Conservation (phyloP, 1,139 yeast species). For the Saccharomyces hybrid region DNA sequence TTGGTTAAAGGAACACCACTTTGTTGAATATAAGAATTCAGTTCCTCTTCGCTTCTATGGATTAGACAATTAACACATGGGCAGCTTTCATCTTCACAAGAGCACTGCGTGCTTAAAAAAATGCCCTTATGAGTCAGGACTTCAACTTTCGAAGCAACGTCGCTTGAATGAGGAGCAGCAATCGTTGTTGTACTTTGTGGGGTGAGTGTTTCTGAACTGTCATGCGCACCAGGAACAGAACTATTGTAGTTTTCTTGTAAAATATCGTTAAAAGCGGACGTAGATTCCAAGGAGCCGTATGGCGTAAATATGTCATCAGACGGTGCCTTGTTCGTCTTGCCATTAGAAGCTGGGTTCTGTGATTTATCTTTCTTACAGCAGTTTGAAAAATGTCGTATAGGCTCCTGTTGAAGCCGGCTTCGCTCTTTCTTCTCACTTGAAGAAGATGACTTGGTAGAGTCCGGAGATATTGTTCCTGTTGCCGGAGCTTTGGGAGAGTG, state of each 20-base stretch:
- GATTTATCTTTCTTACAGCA: not conserved
- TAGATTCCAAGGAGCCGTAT: not conserved
- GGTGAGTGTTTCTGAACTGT: not conserved
- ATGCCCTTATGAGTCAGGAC: conserved; percentile 30
- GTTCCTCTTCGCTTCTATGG: conserved; percentile 31
- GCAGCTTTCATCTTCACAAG: conserved; percentile 28
- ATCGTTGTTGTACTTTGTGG: not conserved
- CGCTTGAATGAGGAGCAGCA: not conserved
- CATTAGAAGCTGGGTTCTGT: not conserved
- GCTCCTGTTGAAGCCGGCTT: not conserved
- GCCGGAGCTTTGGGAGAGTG: not conserved
- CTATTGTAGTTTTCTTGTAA: not conserved
- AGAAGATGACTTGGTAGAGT: not conserved
- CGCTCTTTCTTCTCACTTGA: not conserved
- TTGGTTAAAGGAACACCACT: conserved; percentile 29
- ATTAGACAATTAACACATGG: conserved; percentile 30
- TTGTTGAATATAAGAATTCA: conserved; percentile 24
- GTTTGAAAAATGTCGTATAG: not conserved
- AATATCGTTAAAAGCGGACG: not conserved
- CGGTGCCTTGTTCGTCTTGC: not conserved
- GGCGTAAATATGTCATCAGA: not conserved
- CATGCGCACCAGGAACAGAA: not conserved
- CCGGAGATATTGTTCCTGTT: not conserved
- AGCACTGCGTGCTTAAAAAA: conserved; percentile 29
- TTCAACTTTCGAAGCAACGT: conserved; percentile 20